A percentile compares a stretch with the other conserved stretches of the same genome.
Conservation (phyloP, 73 alveolate species). For the Blepharisma japonicum region DNA sequence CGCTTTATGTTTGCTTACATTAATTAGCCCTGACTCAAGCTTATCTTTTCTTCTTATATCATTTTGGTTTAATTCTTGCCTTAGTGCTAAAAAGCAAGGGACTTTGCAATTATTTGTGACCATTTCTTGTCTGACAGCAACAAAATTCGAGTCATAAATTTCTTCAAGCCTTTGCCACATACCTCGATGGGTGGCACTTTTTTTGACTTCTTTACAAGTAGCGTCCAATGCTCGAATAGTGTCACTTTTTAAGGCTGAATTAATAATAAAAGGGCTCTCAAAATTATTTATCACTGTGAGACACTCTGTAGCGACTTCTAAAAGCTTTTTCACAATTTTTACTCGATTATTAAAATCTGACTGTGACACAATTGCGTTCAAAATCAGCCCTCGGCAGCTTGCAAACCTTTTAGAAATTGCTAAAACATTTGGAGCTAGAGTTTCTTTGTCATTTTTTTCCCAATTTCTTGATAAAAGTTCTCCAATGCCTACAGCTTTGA, state of each 20-base stretch:
- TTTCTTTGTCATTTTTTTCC: conserved; percentile 15
- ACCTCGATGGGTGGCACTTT: not conserved
- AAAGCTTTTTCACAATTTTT: not conserved
- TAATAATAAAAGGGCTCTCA: conserved; percentile 27
- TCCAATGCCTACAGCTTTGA: conserved; percentile 10
- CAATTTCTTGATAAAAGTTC: conserved; percentile 15
- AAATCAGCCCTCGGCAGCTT: not conserved
- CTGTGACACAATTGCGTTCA: conserved; percentile 8
- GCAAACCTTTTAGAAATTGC: conserved; percentile 7
- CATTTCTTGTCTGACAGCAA: not conserved
- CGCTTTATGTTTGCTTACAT: not conserved
- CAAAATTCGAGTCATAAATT: conserved; percentile 4
- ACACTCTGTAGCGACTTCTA: conserved; percentile 18
- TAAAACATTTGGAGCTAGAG: conserved; percentile 6
- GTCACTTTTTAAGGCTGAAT: conserved; percentile 23
- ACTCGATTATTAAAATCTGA: conserved; percentile 12
- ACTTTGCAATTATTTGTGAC: not conserved
- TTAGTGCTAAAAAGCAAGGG: conserved; percentile 1
- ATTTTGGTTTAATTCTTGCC: not conserved
- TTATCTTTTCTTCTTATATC: not conserved
- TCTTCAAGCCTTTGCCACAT: conserved; percentile 6
- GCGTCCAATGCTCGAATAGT: not conserved
- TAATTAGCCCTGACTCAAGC: conserved; percentile 16
- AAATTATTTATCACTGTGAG: not conserved
- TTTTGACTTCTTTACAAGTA: conserved; percentile 18